Percentiles rank a stretch among this genome's conserved stretches.
phyloP scores from a whole-genome alignment of 2,329 filamentous ascomycete genomes.

The Acrocalymma vagum region DNA sequence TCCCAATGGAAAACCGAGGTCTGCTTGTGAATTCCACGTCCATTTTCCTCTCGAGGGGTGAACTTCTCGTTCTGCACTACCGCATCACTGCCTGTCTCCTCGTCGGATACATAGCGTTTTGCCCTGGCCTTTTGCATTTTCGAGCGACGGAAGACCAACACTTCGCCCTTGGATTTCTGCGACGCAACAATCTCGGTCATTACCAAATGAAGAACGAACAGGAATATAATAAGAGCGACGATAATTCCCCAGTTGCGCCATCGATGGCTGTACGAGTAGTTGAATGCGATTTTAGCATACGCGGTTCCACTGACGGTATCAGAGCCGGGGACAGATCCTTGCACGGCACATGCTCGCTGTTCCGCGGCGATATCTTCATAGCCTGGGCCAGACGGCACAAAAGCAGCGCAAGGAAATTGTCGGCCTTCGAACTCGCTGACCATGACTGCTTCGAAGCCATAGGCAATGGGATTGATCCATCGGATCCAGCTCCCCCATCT shows the following conservation, averaged over 20 bases:
- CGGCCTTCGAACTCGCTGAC: constrained; percentile 69
- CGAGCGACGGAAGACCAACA: constrained; percentile 66
- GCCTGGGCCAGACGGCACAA: constrained; percentile 49
- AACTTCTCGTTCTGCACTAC: constrained; percentile 36
- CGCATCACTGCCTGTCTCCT: constrained; percentile 45
- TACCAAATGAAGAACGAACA: constrained; percentile 68
- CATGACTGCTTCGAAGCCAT: constrained; percentile 79
- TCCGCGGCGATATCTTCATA: constrained; percentile 36
- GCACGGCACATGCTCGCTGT: constrained; percentile 43
- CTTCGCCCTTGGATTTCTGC: constrained; percentile 70
- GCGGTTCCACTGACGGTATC: constrained; percentile 45
- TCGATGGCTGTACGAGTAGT: constrained; percentile 47
- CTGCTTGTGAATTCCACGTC: constrained; percentile 41
- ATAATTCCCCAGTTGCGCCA: constrained; percentile 73
- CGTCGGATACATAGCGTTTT: constrained; percentile 38
- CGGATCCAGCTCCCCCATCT: constrained; percentile 58
- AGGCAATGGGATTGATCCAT: constrained; percentile 78
- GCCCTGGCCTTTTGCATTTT: constrained; percentile 44
- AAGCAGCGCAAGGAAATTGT: constrained; percentile 34
- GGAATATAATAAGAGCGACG: constrained; percentile 67
- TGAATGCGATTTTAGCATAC: constrained; percentile 32
- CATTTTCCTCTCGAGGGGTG: constrained; percentile 32
- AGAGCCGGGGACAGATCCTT: constrained; percentile 46
- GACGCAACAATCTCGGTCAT: constrained; percentile 70
- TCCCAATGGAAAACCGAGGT: constrained; percentile 48